phyloP scores from a whole-genome alignment of 2,329 filamentous ascomycete genomes.

The Phialemoniopsis sp. region DNA sequence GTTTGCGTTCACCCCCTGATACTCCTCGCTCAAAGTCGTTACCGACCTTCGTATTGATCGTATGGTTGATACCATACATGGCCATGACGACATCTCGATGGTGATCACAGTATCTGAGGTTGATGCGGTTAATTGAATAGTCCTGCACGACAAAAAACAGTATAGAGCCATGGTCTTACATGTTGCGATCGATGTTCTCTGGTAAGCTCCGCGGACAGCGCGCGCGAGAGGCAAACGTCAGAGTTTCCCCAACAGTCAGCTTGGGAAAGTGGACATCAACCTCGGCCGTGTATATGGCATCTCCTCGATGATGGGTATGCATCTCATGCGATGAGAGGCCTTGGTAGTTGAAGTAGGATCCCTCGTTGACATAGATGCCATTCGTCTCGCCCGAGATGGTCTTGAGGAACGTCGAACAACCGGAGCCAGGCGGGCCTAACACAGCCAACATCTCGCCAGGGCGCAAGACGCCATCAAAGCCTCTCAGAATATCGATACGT shows the following conservation, averaged over 20 bases:
- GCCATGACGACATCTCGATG: conserved; percentile 60
- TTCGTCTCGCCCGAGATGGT: conserved; percentile 59
- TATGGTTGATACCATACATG: conserved; percentile 63
- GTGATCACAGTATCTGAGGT: conserved; percentile 37
- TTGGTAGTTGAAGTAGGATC: conserved; percentile 61
- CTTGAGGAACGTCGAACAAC: conserved; percentile 63
- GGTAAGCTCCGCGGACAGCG: conserved; percentile 45
- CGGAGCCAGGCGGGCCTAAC: conserved; percentile 61
- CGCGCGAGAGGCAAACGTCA: conserved; percentile 66
- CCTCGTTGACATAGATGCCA: conserved; percentile 55
- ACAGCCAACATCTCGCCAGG: conserved; percentile 67
- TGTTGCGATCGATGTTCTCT: too few species aligned
- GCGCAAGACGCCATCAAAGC: conserved; percentile 61
- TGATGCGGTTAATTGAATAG: conserved; percentile 1
- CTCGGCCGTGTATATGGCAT: conserved; percentile 57
- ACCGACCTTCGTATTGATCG: conserved; percentile 66
- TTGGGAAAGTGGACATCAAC: conserved; percentile 69
- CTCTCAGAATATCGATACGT: conserved; percentile 56
- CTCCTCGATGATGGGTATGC: conserved; percentile 55
- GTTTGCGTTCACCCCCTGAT: conserved; percentile 67
- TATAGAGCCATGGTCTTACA: too few species aligned
- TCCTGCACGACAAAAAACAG: conserved; percentile 3
- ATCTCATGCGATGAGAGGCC: conserved; percentile 54
- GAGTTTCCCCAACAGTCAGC: conserved; percentile 66
- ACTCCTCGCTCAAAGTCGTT: conserved; percentile 70